These are phyloP conservation scores for Moesziomyces aphidis DNA, from an alignment of 1,284 basidiomycete genomes.

Conservation along the genomic window DNA sequence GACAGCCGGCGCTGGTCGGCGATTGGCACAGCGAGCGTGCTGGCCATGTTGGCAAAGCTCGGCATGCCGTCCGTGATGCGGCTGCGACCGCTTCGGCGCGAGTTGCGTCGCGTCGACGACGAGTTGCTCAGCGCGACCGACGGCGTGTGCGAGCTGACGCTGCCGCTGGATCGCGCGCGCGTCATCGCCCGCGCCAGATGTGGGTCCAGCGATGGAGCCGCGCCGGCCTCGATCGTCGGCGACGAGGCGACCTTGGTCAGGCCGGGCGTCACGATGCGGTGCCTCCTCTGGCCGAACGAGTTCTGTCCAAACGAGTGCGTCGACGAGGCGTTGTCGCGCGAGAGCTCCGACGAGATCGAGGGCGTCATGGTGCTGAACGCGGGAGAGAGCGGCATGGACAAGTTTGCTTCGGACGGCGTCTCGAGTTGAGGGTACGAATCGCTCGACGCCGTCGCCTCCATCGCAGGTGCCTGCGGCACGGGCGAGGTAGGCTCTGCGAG, in stretches of 20 bases:
- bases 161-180: slow-evolving; percentile 22
- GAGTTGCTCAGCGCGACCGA: slow-evolving; percentile 17
- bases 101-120: slow-evolving; percentile 9
- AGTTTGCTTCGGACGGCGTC: slow-evolving; percentile 3
- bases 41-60: slow-evolving; percentile 32
- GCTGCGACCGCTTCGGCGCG: slow-evolving; percentile 28
- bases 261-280: slow-evolving; percentile 34
- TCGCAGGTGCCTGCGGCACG: slow-evolving; percentile 5
- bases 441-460: slow-evolving; percentile 18
- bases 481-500: slow-evolving; percentile 2
- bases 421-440: slow-evolving; percentile 12
- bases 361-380: slow-evolving; percentile 9
- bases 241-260: slow-evolving; percentile 19
- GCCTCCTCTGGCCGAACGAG: slow-evolving; percentile 16
- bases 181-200: slow-evolving; percentile 20
- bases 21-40: slow-evolving; percentile 21
- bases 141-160: slow-evolving; percentile 29
- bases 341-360: slow-evolving; percentile 13
- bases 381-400: slow-evolving; percentile 10
- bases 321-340: slow-evolving; percentile 16
- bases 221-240: slow-evolving; percentile 1
- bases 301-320: slow-evolving; percentile 11
- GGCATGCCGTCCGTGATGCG: slow-evolving; percentile 41
- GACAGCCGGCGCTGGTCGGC: slow-evolving; percentile 23
- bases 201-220: slow-evolving; percentile 24